These are phyloP conservation scores for Cutaneotrichosporon sp. DNA, from an alignment of 1,284 basidiomycete species.

Conservation along the genomic window DNA sequence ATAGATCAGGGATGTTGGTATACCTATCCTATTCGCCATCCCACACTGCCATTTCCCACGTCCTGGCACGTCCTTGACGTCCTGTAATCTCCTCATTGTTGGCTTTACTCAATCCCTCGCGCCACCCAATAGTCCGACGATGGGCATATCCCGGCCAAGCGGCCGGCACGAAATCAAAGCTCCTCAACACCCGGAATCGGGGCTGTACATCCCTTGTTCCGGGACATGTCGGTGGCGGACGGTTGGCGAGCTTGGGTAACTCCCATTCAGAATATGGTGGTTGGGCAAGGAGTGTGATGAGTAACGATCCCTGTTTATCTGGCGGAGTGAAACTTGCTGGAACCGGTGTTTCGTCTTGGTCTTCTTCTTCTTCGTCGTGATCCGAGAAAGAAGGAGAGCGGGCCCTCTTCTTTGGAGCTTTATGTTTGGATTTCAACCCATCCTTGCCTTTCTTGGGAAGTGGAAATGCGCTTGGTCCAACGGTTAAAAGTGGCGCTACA, in stretches of 20 bases:
- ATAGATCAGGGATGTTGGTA: not conserved
- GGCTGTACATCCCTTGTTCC: slow-evolving; percentile 58
- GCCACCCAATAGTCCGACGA: slow-evolving; percentile 79
- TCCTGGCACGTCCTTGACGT: slow-evolving; percentile 43
- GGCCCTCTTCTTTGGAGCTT: slow-evolving; percentile 9
- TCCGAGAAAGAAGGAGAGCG: slow-evolving; percentile 16
- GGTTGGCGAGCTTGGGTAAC: slow-evolving; percentile 72
- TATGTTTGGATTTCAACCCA: slow-evolving; percentile 18
- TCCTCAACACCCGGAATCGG: slow-evolving; percentile 70
- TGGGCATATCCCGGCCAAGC: slow-evolving; percentile 85
- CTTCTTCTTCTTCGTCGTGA: slow-evolving; percentile 56
- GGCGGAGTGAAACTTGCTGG: slow-evolving; percentile 44
- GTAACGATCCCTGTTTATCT: slow-evolving; percentile 59
- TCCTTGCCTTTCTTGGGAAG: slow-evolving; percentile 21
- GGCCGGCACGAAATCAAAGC: slow-evolving; percentile 73
- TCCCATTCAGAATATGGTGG: slow-evolving; percentile 88
- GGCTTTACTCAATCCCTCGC: slow-evolving; percentile 50
- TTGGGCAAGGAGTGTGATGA: slow-evolving; percentile 80
- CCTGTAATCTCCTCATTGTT: slow-evolving; percentile 51
- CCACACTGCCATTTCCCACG: slow-evolving; percentile 46
- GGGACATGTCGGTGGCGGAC: slow-evolving; percentile 32
- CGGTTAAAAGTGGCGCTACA: slow-evolving; percentile 64
- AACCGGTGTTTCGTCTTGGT: slow-evolving; percentile 23
- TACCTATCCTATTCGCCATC: slow-evolving; percentile 24
- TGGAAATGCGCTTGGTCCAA: slow-evolving; percentile 54